Evolutionary conservation across 2,329 filamentous ascomycete species (phyloP), one percentile per base, ranked within the genome.

Genomic region (Xylariaceae sp.): DNA sequence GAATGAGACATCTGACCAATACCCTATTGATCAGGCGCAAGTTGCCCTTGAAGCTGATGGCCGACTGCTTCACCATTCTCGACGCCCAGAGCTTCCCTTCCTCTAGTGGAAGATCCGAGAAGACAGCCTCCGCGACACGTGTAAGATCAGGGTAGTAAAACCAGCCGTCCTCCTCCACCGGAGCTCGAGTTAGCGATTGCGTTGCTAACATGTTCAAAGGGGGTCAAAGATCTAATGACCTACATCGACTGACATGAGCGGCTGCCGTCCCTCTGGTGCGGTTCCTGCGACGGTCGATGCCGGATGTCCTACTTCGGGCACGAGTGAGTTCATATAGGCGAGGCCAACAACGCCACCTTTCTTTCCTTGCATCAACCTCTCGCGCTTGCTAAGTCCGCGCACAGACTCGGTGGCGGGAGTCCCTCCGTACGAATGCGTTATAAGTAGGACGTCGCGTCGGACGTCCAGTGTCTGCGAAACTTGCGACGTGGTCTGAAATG

Each of bases 281-380:
- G 31, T 7, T n/a, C 43, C 1, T 57, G 38, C 45, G 44, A 1
- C 45, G 5, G 2, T 60, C 47, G 11, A 60, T 52, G n/a, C n/a
- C n/a, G n/a, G n/a, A 6, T 52, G 46, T 11, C 64, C 66, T 1
- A 62, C 48, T 11, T 58, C 47, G 1, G 57, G 52, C 2, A 66
- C 45, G 12, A 66, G 32, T 11, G 57, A 57, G 1, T 63, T 62
- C 53, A 60, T 60, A 46, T 70, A 71, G 6, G 57, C 67, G 17
- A 62, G 51, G 48, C 58, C 62, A 2, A 67, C 53, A 2, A 75
- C 55, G 1, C 70, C 70, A 1, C 72, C 73, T 44, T 62, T 66
- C 50, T 68, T 64, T 0, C 69, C 70, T 11, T 59, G 48, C 15
- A 55, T 52, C 41, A 61, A 54, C 19, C 71, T 58, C 40, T 69